Conservation (phyloP, 2,329 filamentous ascomycete genomes). For the Dryadomyces sulphureus region DNA sequence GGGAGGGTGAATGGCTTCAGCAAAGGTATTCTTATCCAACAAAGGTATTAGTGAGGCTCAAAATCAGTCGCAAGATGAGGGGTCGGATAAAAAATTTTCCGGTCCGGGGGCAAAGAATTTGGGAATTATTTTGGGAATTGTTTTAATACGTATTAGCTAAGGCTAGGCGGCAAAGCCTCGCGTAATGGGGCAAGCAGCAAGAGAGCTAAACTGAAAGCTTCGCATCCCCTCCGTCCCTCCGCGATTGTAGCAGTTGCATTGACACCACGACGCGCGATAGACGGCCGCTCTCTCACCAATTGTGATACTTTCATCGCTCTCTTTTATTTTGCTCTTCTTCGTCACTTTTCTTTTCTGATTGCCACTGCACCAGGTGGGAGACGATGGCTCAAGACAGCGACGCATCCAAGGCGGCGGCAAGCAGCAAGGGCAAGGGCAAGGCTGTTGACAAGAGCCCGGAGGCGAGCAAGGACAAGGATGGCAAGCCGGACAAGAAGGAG, state of each 20-base stretch:
- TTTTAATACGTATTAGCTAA: conserved; percentile 1
- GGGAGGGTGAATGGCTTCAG: too few species aligned
- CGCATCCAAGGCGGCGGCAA: conserved; percentile 57
- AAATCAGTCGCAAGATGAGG: too few species aligned
- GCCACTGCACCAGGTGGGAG: neutral
- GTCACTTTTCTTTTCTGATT: neutral
- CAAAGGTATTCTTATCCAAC: too few species aligned
- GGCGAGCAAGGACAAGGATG: conserved; percentile 50
- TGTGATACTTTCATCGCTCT: neutral
- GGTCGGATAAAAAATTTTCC: too few species aligned
- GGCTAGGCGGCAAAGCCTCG: conserved; percentile 22
- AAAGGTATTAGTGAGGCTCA: too few species aligned
- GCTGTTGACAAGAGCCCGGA: conserved; percentile 52
- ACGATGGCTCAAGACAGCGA: conserved; percentile 88
- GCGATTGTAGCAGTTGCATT: neutral
- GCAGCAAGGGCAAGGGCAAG: conserved; percentile 94
- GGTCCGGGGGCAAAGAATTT: neutral
- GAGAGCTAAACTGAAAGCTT: conserved; percentile 12
- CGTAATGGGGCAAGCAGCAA: conserved; percentile 16
- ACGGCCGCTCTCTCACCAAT: neutral
- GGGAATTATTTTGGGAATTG: conserved; percentile 1
- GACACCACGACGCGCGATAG: neutral
- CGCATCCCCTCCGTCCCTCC: conserved; percentile 2
- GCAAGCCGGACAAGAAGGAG: conserved; percentile 60
- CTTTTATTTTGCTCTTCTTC: neutral